These are phyloP conservation scores for Plectosphaerella plurivora DNA, from an alignment of 2,329 filamentous ascomycete species.

Conservation along the genomic window DNA sequence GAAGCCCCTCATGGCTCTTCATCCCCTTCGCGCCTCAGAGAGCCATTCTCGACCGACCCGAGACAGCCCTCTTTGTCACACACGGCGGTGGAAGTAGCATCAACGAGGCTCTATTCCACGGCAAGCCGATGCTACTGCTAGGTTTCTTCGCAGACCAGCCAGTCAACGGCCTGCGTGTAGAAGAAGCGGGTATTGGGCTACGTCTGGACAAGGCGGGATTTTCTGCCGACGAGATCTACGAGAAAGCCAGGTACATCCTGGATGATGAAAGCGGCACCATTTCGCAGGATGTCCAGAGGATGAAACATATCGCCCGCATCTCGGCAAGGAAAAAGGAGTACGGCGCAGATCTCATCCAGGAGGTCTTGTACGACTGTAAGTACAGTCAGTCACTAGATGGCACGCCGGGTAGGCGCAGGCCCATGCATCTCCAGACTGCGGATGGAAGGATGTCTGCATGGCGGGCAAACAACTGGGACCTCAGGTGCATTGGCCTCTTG, in stretches of 20 bases:
- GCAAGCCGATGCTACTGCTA: slow-evolving; percentile 27
- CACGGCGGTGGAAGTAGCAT: slow-evolving; percentile 35
- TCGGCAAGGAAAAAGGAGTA: slow-evolving; percentile 29
- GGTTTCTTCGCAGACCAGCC: slow-evolving; percentile 37
- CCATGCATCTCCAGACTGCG: slow-evolving; percentile 39
- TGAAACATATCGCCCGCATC: slow-evolving; percentile 31
- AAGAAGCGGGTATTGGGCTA: slow-evolving; percentile 26
- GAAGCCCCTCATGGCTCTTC: slow-evolving; percentile 23
- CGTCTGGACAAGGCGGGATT: slow-evolving; percentile 31
- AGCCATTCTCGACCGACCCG: slow-evolving; percentile 28
- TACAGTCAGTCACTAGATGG: slow-evolving; percentile 2
- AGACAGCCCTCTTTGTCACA: slow-evolving; percentile 30
- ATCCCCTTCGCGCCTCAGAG: slow-evolving; percentile 33
- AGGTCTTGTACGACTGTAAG: slow-evolving; percentile 32
- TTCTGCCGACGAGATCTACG: slow-evolving; percentile 22
- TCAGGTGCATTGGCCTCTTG: background rate
- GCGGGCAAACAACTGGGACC: slow-evolving; percentile 6
- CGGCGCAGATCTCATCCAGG: slow-evolving; percentile 35
- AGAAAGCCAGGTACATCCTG: slow-evolving; percentile 20
- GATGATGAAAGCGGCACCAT: slow-evolving; percentile 23
- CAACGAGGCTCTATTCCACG: slow-evolving; percentile 35
- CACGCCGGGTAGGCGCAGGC: slow-evolving; percentile 12
- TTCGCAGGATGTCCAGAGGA: slow-evolving; percentile 25
- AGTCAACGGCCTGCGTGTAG: slow-evolving; percentile 28
- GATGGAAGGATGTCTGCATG: slow-evolving; percentile 29